Percentiles rank a stretch among this genome's conserved stretches.
These are phyloP conservation scores for Septoria linicola DNA, from an alignment of 2,329 filamentous ascomycete genomes.

Conservation along the genomic window DNA sequence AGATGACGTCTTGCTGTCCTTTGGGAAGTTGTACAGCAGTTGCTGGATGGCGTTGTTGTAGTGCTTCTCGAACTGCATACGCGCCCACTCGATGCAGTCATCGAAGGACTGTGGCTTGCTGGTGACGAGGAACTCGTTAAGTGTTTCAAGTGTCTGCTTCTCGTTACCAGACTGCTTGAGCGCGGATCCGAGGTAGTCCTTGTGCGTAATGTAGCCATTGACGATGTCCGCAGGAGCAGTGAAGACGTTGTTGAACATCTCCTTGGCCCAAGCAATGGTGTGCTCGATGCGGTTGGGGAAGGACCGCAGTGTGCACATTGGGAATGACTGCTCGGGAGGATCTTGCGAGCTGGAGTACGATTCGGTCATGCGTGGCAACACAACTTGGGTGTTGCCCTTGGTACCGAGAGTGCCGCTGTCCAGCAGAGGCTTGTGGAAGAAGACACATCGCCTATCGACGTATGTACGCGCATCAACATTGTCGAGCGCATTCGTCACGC, in stretches of 20 bases:
- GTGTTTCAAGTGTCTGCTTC: constrained; percentile 86
- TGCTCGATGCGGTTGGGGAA: constrained; percentile 99
- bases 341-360: constrained; percentile 98
- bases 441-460: constrained; percentile 92
- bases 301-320: constrained; percentile 95
- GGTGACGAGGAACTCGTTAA: constrained; percentile 85
- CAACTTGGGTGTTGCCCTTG: constrained; percentile 97
- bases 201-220: constrained; percentile 83
- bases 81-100: constrained; percentile 95
- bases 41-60: constrained; percentile 97
- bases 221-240: constrained; percentile 91
- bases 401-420: constrained; percentile 98
- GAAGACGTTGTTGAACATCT: constrained; percentile 91
- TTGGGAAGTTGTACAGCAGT: constrained; percentile 94
- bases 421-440: constrained; percentile 94
- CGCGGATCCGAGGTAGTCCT: constrained; percentile 82
- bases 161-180: constrained; percentile 93
- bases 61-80: constrained; percentile 90
- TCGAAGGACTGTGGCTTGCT: constrained; percentile 91
- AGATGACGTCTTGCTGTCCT: constrained; percentile 82
- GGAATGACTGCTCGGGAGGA: constrained; percentile 96
- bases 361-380: constrained; percentile 86
- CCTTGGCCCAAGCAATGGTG: constrained; percentile 96
- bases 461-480: constrained; percentile 97
- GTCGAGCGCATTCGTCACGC: constrained; percentile 94